Percentiles rank a stretch among this genome's conserved stretches.
These are phyloP conservation scores for Diaporthe sp. DNA, from an alignment of 2,329 filamentous ascomycete genomes.

Conservation along the genomic window DNA sequence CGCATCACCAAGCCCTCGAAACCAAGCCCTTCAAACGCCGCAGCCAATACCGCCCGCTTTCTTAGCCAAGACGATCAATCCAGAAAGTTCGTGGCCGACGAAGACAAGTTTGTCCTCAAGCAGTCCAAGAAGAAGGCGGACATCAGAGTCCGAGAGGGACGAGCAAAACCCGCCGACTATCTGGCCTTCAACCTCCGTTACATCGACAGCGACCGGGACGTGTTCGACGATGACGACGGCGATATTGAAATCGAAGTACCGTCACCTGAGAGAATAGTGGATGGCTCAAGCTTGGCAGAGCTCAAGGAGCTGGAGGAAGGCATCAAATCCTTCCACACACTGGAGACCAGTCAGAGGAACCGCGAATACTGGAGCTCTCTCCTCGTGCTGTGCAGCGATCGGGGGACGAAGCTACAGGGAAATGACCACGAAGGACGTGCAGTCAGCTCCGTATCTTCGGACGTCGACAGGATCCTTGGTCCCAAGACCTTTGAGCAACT, in stretches of 20 bases:
- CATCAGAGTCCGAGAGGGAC: constrained; percentile 89
- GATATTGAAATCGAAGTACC: constrained; percentile 81
- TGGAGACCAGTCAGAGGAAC: constrained; percentile 84
- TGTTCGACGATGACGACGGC: constrained; percentile 85
- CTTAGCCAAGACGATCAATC: constrained; percentile 82
- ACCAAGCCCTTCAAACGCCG: constrained; percentile 43
- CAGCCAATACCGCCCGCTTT: constrained; percentile 51
- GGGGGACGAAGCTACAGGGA: constrained; percentile 72
- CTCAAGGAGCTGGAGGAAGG: constrained; percentile 83
- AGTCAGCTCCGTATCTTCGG: constrained; percentile 82
- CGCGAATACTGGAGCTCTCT: constrained; percentile 94
- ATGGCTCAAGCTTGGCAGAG: constrained; percentile 73
- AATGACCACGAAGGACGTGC: constrained; percentile 75
- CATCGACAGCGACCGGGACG: constrained; percentile 84
- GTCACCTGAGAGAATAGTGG: constrained; percentile 83
- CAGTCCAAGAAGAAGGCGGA: constrained; percentile 98
- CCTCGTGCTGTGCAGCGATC: constrained; percentile 83
- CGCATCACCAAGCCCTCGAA: constrained; percentile 65
- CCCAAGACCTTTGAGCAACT: constrained; percentile 90
- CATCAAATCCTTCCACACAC: constrained; percentile 79
- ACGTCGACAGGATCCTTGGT: constrained; percentile 87
- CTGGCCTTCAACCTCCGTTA: constrained; percentile 91
- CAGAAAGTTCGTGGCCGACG: constrained; percentile 87
- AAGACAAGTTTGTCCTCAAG: constrained; percentile 95
- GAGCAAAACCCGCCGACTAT: constrained; percentile 93